Base-by-base conservation (phyloP, 2,329 filamentous ascomycete species). In the Fusarium sp. region DNA sequence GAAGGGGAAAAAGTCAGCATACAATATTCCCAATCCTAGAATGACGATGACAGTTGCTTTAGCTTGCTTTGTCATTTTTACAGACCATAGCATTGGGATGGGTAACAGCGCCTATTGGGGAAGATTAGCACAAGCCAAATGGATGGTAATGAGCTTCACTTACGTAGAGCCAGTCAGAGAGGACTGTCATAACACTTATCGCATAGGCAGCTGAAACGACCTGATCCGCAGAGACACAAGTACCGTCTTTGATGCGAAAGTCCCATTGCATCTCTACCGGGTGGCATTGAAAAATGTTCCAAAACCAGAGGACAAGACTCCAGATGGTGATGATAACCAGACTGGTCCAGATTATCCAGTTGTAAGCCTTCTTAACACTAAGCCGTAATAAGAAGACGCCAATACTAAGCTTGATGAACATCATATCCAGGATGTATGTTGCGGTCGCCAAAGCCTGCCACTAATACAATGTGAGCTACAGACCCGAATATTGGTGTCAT, bases 321-420 rank as follows among this genome's bases (percentile, higher is more conserved):
- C 82, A 85, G 40, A 85, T 72, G 15, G 78, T 73, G 56, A 88
- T 79, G 34, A 87, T 72, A 37, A 79, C 70, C 44, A 87, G 75
- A 61, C 83, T 84, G 46, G 76, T 70, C 66, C 80, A 79, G 8
- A 88, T 80, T 36, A 82, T 83, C 72, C 80, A 85, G 23, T 78
- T 82, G 71, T 87, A 88, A 20, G 81, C 73, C 46, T 77, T 81
- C 41, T 80, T 77, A 5, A 80, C 79, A 2, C 84, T 81, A 16
- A 87, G 77, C 8, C 83, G 80, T 18, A 87, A 74, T 10, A 86
- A 79, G 62, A 86, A 86, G 60, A 86, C 77, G 34, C 81, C 83
- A 49, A 87, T 86, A 75, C 85, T 85, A 51, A 87, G 75, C 75
- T 88, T 88, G 75, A 86, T 82, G 62, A 87, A 82, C 80, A 86